These are phyloP conservation scores for Metschnikowia kunwiensis DNA, from an alignment of 805 yeast genomes.

Conservation along the genomic window DNA sequence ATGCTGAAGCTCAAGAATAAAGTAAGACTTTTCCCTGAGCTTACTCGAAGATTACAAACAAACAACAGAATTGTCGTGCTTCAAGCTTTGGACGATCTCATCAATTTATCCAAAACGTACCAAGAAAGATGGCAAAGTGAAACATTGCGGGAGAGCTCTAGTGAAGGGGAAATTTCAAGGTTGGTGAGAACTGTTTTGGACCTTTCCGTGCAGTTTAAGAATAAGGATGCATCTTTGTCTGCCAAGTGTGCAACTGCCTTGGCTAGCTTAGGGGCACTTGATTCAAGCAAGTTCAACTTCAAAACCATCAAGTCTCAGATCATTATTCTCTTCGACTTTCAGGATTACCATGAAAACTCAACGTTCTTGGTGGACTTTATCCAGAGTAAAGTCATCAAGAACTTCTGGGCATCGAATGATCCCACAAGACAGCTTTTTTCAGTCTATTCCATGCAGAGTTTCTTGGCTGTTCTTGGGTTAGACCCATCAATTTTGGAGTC, in stretches of 20 bases:
- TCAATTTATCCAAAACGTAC: conserved; percentile 48
- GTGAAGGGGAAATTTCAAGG: conserved; percentile 34
- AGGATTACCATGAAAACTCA: conserved; percentile 57
- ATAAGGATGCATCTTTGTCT: conserved; percentile 47
- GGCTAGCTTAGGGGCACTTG: conserved; percentile 75
- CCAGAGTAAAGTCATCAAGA: conserved; percentile 69
- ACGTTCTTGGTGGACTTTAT: conserved; percentile 63
- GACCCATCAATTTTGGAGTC: conserved; percentile 24
- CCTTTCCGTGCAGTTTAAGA: conserved; percentile 54
- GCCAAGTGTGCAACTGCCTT: conserved; percentile 64
- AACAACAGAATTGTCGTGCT: conserved; percentile 69
- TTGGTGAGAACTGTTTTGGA: conserved; percentile 54
- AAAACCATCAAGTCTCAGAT: conserved; percentile 41
- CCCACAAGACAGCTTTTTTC: conserved; percentile 80
- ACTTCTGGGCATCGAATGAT: conserved; percentile 86
- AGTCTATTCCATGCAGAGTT: conserved; percentile 88
- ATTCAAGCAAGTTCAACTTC: conserved; percentile 53
- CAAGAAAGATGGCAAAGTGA: conserved; percentile 48
- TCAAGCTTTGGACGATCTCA: conserved; percentile 67
- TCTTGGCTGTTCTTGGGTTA: conserved; percentile 60
- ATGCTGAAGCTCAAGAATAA: conserved; percentile 32
- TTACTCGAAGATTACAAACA: conserved; percentile 53
- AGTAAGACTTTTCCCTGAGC: conserved; percentile 44
- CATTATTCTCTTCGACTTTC: conserved; percentile 60
- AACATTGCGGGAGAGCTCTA: conserved; percentile 32